Percentiles rank a stretch among this genome's conserved stretches.
phyloP scores from a whole-genome alignment of 164 flowering plant species.

The Magnolia changhungtana region DNA sequence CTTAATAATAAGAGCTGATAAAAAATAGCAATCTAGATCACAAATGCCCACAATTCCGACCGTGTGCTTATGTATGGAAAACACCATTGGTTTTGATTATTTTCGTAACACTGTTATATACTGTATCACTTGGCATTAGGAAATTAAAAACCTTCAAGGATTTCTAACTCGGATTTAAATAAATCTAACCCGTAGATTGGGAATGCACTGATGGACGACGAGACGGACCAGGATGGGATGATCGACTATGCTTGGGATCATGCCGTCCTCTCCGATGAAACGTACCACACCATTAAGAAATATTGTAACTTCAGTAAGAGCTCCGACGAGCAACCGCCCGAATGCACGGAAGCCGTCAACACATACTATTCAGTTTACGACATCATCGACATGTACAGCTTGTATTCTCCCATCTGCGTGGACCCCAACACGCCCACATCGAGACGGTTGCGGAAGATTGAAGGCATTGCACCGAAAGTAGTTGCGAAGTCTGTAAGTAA shows the following conservation, averaged over 20 bases:
- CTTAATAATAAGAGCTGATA: too few relatives aligned
- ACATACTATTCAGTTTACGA: slow-evolving; percentile 45
- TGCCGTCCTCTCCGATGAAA: slow-evolving; percentile 63
- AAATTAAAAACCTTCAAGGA: too few relatives aligned
- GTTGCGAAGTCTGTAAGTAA: slow-evolving; percentile 52
- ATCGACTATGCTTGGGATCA: slow-evolving; percentile 82
- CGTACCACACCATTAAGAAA: not conserved
- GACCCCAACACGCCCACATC: slow-evolving; percentile 18
- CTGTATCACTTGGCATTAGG: too few relatives aligned
- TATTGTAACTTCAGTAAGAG: slow-evolving; percentile 9
- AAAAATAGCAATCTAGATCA: too few relatives aligned
- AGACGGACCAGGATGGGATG: slow-evolving; percentile 66
- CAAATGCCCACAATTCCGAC: too few relatives aligned
- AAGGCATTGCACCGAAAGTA: slow-evolving; percentile 46
- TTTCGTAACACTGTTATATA: too few relatives aligned
- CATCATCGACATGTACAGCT: slow-evolving; percentile 74
- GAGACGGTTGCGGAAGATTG: slow-evolving; percentile 32
- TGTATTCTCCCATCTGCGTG: slow-evolving; percentile 58
- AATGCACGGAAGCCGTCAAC: slow-evolving; percentile 33
- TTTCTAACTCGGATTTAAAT: too few relatives aligned
- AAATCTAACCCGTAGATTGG: slow-evolving; percentile 49
- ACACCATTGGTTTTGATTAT: too few relatives aligned
- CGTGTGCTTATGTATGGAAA: too few relatives aligned
- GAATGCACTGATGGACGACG: slow-evolving; percentile 67
- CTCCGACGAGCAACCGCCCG: not conserved